Evolutionary conservation across 2,329 filamentous ascomycete species (phyloP).

Genomic region (Diatrype stigma): DNA sequence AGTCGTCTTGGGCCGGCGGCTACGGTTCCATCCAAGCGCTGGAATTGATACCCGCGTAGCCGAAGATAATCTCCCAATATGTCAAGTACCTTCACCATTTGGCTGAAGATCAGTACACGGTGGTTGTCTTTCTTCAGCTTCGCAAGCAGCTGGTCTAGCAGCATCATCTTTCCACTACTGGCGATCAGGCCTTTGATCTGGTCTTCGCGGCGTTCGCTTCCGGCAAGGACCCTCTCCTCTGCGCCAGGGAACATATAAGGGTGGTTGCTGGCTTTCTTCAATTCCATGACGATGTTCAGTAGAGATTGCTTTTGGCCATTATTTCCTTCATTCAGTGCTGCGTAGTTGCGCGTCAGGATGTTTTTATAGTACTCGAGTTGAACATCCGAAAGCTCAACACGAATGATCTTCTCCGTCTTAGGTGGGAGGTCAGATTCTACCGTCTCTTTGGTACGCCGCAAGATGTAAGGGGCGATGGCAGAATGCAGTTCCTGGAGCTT

Average conservation of each 20-base stretch:
- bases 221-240: conserved; percentile 81
- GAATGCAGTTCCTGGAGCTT: conserved; percentile 84
- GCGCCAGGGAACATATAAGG: conserved; percentile 96
- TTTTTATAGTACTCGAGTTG: conserved; percentile 99
- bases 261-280: conserved; percentile 99
- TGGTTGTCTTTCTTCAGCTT: conserved; percentile 93
- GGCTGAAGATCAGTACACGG: conserved; percentile 95
- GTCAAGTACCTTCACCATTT: conserved; percentile 99
- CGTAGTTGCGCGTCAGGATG: conserved; percentile 93
- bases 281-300: conserved; percentile 98
- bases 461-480: conserved; percentile 87
- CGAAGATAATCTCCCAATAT: conserved; percentile 93
- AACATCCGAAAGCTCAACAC: conserved; percentile 92
- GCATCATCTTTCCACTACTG: conserved; percentile 99
- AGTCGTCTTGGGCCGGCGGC: conserved; percentile 81
- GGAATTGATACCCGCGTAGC: conserved; percentile 89
- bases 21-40: conserved; percentile 92
- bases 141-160: conserved; percentile 88
- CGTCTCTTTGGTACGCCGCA: conserved; percentile 93
- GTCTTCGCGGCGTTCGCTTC: conserved; percentile 79
- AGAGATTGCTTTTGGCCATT: conserved; percentile 92
- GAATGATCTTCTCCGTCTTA: conserved; percentile 98
- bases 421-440: conserved; percentile 95
- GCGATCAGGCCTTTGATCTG: conserved; percentile 89
- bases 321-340: conserved; percentile 84